phyloP scores from a whole-genome alignment of 2,329 filamentous ascomycete species.

The Penicillium sp. region DNA sequence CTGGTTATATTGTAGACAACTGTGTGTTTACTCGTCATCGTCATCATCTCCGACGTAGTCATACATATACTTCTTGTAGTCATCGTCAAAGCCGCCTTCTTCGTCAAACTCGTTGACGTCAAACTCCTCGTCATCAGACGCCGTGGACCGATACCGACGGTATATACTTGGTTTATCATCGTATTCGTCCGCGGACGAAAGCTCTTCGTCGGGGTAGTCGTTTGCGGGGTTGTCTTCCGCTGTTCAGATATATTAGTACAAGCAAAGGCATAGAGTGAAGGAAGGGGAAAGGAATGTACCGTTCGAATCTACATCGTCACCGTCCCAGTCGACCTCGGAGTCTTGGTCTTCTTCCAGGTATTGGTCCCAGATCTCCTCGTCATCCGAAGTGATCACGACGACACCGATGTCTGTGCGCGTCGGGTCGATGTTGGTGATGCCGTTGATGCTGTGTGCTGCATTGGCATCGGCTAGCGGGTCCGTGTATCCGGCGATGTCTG shows the following conservation, averaged over 20 bases:
- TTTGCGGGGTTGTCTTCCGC: conserved; percentile 50
- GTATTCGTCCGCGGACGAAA: conserved; percentile 45
- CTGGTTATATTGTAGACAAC: no score
- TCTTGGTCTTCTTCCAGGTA: conserved; percentile 54
- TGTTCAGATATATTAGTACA: conserved; percentile 17
- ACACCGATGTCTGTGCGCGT: conserved; percentile 36
- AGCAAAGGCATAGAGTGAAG: not conserved
- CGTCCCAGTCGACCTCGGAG: conserved; percentile 53
- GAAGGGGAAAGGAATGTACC: conserved; percentile 35
- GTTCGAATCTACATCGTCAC: conserved; percentile 61
- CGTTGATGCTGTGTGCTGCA: conserved; percentile 22
- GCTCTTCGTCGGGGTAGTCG: conserved; percentile 50
- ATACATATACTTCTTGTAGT: conserved; percentile 29
- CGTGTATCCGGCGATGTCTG: conserved; percentile 19
- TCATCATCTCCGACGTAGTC: conserved; percentile 17
- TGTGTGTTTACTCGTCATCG: no score
- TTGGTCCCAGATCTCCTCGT: conserved; percentile 54
- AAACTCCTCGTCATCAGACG: conserved; percentile 45
- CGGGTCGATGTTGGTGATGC: conserved; percentile 24
- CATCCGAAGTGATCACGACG: conserved; percentile 39
- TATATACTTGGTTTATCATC: conserved; percentile 37
- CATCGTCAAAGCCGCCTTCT: conserved; percentile 18
- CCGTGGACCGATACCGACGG: conserved; percentile 35
- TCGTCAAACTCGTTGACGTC: conserved; percentile 35
- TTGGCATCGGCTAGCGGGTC: conserved; percentile 32